Conservation (phyloP, 345 rosid species). For the Lepidium sativum region DNA sequence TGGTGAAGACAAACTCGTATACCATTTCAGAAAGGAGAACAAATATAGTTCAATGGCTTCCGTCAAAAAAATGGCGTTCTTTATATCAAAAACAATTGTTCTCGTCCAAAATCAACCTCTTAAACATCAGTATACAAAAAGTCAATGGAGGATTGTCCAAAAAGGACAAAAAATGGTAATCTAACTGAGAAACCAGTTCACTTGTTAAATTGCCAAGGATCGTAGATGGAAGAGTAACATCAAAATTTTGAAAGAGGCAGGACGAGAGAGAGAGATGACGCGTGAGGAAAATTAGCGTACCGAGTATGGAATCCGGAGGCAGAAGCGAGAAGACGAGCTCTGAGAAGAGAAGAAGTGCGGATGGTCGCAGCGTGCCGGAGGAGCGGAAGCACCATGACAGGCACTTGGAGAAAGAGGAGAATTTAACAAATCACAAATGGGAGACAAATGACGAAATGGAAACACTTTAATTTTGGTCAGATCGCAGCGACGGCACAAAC, state of each 20-base stretch:
- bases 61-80: not conserved
- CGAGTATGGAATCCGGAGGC: slow-evolving; percentile 40
- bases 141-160: slow-evolving; percentile 10
- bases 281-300: slow-evolving; percentile 28
- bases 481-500: slow-evolving; percentile 23
- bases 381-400: slow-evolving; percentile 78
- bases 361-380: slow-evolving; percentile 56
- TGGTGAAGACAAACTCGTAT: not conserved
- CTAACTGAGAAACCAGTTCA: not conserved
- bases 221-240: not conserved
- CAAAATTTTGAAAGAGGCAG: not conserved
- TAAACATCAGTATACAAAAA: slow-evolving; percentile 8
- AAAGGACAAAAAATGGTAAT: not conserved
- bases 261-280: not conserved
- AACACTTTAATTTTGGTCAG: slow-evolving; percentile 9
- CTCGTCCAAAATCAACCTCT: not conserved
- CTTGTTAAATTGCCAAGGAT: not conserved
- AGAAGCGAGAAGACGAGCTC: slow-evolving; percentile 58
- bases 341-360: slow-evolving; percentile 46
- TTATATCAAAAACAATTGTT: not conserved
- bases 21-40: not conserved
- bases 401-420: slow-evolving; percentile 1
- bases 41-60: not conserved
- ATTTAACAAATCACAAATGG: slow-evolving; percentile 5
- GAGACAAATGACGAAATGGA: not conserved